Conservation (phyloP, 2,329 filamentous ascomycete genomes). For the Huntiella savannae region DNA sequence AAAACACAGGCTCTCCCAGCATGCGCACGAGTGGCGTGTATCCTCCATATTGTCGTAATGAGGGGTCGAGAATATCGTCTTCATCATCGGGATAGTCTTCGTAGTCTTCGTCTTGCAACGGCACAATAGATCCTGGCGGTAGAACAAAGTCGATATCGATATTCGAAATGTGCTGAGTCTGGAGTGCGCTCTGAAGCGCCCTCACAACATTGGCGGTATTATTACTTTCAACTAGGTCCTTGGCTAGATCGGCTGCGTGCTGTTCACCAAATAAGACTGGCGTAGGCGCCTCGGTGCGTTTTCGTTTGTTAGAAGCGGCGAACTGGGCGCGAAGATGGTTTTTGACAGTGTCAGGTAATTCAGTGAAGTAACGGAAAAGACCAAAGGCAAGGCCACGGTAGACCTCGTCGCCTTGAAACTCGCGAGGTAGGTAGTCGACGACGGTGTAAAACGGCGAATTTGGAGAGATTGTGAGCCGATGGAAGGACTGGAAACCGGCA, state of each 20-base stretch:
- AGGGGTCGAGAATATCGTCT: conserved; percentile 46
- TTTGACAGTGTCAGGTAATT: conserved; percentile 63
- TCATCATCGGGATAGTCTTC: conserved; percentile 42
- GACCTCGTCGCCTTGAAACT: conserved; percentile 88
- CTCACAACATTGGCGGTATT: conserved; percentile 53
- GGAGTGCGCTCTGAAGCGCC: conserved; percentile 55
- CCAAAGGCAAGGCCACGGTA: conserved; percentile 83
- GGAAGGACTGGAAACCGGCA: conserved; percentile 75
- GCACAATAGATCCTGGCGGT: conserved; percentile 57
- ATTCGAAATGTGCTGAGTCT: conserved; percentile 66
- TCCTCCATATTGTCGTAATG: conserved; percentile 50
- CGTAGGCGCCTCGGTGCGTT: conserved; percentile 38
- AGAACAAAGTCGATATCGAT: conserved; percentile 76
- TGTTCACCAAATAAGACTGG: conserved; percentile 68
- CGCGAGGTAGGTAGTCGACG: conserved; percentile 74
- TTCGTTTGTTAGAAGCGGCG: conserved; percentile 25
- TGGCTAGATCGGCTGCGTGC: conserved; percentile 80
- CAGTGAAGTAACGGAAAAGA: conserved; percentile 82
- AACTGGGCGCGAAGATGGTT: conserved; percentile 43
- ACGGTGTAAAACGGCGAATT: conserved; percentile 81
- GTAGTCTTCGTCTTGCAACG: conserved; percentile 38
- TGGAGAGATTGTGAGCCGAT: conserved; percentile 79
- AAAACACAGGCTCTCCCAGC: conserved; percentile 67
- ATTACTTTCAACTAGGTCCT: conserved; percentile 66
- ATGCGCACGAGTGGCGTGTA: conserved; percentile 61